Evolutionary conservation across 192 early-diverging fungal genomes (phyloP), one percentile per base, ranked within the genome.

Genomic region (Cetraspora pellucida): DNA sequence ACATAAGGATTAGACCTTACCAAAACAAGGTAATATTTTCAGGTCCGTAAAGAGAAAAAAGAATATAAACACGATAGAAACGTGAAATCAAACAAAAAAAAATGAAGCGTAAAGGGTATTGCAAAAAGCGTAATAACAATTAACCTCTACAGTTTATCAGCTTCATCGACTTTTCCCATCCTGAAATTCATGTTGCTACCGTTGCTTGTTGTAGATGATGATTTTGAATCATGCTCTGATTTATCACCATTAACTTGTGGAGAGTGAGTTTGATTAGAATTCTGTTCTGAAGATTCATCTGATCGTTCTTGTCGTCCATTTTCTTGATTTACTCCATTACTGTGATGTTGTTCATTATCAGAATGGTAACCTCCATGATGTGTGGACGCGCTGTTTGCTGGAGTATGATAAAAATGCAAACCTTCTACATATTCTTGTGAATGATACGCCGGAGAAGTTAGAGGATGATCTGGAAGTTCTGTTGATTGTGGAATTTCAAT

Each of bases 401-500:
- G 25, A 47, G 31, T 57, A 37, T 73, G 72, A 63, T 75, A 75
- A 21, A 75, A 58, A 30, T 44, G 55, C 10, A 47, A 75, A 7
- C 73, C 73, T 37, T 78, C 77, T 3, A 52, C 69, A 23, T 78
- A 71, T 16, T 72, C 67, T 3, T 78, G 77, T 11, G 77, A 61
- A 31, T 78, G 77, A 37, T 52, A 72, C 17, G 67, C 67, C 9
- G 68, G 68, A 6, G 69, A 71, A 16, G 68, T 71, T 28, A 72
- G 25, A 27, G 77, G 77, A 65, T 78, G 77, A 46, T 71, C 54
- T 23, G 77, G 54, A 54, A 60, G 14, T 57, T 72, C 57, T 50
- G 77, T 46, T 28, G 67, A 59, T 52, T 71, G 50, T 45, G 67
- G 77, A 78, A 63, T 77, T 66, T 77, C 59, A 45, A 77, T 65